Conservation (phyloP, 169 alveolate genomes). For the Neospora caninum region DNA sequence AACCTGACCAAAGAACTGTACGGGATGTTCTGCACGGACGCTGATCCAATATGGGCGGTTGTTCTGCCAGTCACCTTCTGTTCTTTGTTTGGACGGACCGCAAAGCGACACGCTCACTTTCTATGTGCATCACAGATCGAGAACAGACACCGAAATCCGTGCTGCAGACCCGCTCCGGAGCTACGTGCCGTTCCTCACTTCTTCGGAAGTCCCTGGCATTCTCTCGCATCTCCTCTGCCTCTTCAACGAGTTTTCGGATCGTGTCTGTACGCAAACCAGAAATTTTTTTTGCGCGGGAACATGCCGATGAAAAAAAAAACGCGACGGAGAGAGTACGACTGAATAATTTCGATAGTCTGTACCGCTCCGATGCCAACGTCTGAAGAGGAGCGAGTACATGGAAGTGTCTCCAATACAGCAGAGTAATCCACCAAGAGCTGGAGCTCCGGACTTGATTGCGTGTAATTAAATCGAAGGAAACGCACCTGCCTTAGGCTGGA, state of each 20-base stretch:
- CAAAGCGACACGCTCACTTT: too few species aligned
- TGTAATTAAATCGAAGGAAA: not conserved
- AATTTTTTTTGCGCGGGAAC: too few species aligned
- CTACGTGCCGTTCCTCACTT: not conserved
- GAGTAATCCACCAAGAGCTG: not conserved
- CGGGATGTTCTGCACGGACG: too few species aligned
- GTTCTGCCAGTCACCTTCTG: too few species aligned
- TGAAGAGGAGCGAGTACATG: not conserved
- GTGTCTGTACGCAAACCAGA: not conserved
- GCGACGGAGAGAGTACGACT: too few species aligned
- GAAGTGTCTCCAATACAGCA: not conserved
- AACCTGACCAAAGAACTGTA: too few species aligned
- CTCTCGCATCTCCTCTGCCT: not conserved
- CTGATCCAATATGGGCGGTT: too few species aligned
- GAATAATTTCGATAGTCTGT: too few species aligned
- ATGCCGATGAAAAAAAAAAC: too few species aligned
- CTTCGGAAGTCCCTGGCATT: not conserved
- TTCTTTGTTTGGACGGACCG: too few species aligned
- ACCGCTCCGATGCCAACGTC: not conserved
- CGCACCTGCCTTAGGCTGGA: conserved; percentile 42
- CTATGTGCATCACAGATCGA: too few species aligned
- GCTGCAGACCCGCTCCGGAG: not conserved
- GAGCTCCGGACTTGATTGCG: not conserved
- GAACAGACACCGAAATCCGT: too few species aligned
- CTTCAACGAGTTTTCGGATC: conserved; percentile 10